Evolutionary conservation across 495 filamentous ascomycete species (phyloP).

Genomic region (Aspergillus egyptiacus): DNA sequence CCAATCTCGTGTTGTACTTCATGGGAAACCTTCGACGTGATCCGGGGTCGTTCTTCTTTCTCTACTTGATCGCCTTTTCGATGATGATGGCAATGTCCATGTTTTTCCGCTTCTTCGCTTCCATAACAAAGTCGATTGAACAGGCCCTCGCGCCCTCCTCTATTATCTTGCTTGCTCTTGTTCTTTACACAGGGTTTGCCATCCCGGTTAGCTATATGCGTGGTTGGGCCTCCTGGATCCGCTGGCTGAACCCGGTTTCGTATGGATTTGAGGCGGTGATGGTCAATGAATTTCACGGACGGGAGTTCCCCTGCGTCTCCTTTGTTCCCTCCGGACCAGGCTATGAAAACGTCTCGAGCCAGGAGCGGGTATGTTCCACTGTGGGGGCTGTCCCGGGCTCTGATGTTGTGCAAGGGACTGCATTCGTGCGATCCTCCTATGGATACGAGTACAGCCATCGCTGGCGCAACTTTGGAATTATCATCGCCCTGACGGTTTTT

Average conservation of each 20-base stretch:
- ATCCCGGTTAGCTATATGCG: constrained; percentile 31
- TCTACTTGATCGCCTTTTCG: constrained; percentile 50
- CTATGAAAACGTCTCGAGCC: constrained; percentile 14
- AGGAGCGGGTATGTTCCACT: constrained; percentile 36
- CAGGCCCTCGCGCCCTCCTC: constrained; percentile 48
- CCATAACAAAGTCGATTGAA: constrained; percentile 42
- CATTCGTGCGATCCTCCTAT: constrained; percentile 60
- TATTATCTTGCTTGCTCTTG: constrained; percentile 43
- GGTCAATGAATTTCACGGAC: constrained; percentile 49
- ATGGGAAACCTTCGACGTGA: constrained; percentile 49
- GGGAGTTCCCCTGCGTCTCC: constrained; percentile 50
- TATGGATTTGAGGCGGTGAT: constrained; percentile 35
- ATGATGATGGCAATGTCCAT: constrained; percentile 56
- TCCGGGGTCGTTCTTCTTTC: constrained; percentile 53
- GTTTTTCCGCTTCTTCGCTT: constrained; percentile 48
- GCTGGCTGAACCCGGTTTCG: constrained; percentile 64
- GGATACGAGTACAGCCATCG: constrained; percentile 54
- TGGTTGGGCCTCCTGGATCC: constrained; percentile 36
- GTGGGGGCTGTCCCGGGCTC: constrained; percentile 42
- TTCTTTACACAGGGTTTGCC: constrained; percentile 32
- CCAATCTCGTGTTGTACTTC: constrained; percentile 59
- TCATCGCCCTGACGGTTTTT: constrained; percentile 59
- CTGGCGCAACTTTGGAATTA: constrained; percentile 74
- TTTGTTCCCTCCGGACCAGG: constrained; percentile 48
- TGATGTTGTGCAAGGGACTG: constrained; percentile 47